phyloP scores from a whole-genome alignment of 139 green algal genomes.

The Ostreobium quekettii region DNA sequence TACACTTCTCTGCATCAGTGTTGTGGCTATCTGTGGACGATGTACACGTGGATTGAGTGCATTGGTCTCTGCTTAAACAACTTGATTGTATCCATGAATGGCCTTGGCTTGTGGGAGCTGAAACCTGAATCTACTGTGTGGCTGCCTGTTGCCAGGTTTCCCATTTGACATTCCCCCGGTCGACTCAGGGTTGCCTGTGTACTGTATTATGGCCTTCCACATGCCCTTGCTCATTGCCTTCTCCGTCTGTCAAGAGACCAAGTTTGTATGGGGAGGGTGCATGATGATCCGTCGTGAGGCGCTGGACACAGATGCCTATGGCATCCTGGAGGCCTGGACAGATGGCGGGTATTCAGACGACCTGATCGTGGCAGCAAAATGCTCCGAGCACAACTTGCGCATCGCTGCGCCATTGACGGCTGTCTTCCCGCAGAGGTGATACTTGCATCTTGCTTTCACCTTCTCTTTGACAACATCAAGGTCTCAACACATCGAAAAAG shows the following conservation, averaged over 20 bases:
- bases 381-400: conserved; percentile 35
- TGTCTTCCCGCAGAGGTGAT: conserved; percentile 68
- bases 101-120: not conserved
- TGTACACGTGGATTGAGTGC: not conserved
- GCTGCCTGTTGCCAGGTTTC: conserved; percentile 52
- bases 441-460: not conserved
- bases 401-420: conserved; percentile 55
- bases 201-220: conserved; percentile 61
- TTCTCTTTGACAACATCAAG: not conserved
- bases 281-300: conserved; percentile 63
- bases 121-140: not conserved
- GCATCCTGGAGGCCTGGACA: conserved; percentile 52
- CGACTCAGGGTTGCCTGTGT: conserved; percentile 35
- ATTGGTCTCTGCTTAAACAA: not conserved
- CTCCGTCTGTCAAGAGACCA: conserved; percentile 35
- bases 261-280: conserved; percentile 86
- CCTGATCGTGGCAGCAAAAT: conserved; percentile 67
- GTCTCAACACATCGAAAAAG: not conserved
- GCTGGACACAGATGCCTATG: conserved; percentile 42
- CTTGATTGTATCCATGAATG: not conserved
- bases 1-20: not conserved
- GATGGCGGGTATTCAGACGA: conserved; percentile 87
- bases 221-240: conserved; percentile 75
- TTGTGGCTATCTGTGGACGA: not conserved
- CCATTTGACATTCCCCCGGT: conserved; percentile 70